Evolutionary conservation across 2,329 filamentous ascomycete species (phyloP).

Genomic region (Fusarium concolor): DNA sequence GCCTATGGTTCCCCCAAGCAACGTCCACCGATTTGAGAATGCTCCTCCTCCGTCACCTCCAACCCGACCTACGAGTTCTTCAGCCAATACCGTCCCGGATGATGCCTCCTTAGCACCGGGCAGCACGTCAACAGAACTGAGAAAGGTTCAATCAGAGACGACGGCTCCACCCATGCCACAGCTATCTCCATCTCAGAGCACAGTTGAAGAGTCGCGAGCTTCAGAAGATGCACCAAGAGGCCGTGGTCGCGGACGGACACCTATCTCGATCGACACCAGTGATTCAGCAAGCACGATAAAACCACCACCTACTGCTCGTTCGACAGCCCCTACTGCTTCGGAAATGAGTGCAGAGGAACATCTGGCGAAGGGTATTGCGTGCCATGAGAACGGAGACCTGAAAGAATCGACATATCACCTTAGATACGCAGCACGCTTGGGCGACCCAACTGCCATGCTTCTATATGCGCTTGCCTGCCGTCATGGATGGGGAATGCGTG

Average conservation of each 20-base stretch:
- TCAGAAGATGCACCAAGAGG: slow-evolving; percentile 64
- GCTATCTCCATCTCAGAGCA: slow-evolving; percentile 58
- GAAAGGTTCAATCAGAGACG: slow-evolving; percentile 63
- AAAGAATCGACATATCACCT: slow-evolving; percentile 98
- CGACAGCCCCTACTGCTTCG: slow-evolving; percentile 66
- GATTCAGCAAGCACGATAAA: slow-evolving; percentile 67
- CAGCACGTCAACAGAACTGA: slow-evolving; percentile 59
- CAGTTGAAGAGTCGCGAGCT: slow-evolving; percentile 56
- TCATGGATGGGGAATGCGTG: slow-evolving; percentile 97
- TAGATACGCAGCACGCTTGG: slow-evolving; percentile 85
- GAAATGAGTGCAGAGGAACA: slow-evolving; percentile 89
- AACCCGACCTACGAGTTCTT: slow-evolving; percentile 69
- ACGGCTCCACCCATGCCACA: slow-evolving; percentile 52
- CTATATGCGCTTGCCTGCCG: slow-evolving; percentile 94
- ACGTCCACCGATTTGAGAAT: slow-evolving; percentile 56
- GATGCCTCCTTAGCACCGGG: slow-evolving; percentile 47
- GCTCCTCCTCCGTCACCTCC: slow-evolving; percentile 71
- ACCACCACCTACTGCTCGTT: slow-evolving; percentile 55
- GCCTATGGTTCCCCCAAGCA: slow-evolving; percentile 56
- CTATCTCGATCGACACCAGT: slow-evolving; percentile 62
- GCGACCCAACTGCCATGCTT: slow-evolving; percentile 93
- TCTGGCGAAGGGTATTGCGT: slow-evolving; percentile 87
- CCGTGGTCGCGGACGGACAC: slow-evolving; percentile 52
- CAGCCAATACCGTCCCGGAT: slow-evolving; percentile 54
- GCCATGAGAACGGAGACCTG: slow-evolving; percentile 87